These are phyloP conservation scores for Monilinia aucupariae DNA, from an alignment of 2,329 filamentous ascomycete species.

Conservation along the genomic window DNA sequence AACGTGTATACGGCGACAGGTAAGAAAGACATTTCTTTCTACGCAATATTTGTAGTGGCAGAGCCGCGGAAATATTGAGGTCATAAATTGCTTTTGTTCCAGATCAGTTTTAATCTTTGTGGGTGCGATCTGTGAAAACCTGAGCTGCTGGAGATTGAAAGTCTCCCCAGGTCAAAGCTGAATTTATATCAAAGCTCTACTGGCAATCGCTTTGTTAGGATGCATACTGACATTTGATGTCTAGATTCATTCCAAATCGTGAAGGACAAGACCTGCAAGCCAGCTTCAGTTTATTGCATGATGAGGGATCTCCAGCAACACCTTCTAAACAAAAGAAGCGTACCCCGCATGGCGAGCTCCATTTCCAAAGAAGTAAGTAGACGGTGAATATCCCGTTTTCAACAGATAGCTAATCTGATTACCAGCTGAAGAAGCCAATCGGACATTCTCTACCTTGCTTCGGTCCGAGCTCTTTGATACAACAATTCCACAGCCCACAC, in stretches of 20 bases:
- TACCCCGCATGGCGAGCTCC: slow-evolving; percentile 79
- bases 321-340: slow-evolving; percentile 81
- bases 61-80: neutral
- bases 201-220: neutral
- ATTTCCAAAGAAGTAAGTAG: slow-evolving; percentile 82
- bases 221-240: slow-evolving; percentile 24
- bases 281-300: slow-evolving; percentile 85
- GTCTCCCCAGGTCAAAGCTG: neutral
- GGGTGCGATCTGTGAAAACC: neutral
- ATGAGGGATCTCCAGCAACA: slow-evolving; percentile 88
- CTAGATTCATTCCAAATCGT: slow-evolving; percentile 89
- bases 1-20: slow-evolving; percentile 58
- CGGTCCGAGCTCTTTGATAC: slow-evolving; percentile 89
- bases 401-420: neutral
- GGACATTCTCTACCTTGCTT: slow-evolving; percentile 81
- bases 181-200: neutral
- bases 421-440: slow-evolving; percentile 87
- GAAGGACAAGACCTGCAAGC: slow-evolving; percentile 90
- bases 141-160: neutral
- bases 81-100: neutral
- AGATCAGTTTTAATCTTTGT: neutral
- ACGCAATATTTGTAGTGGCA: neutral
- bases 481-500: slow-evolving; percentile 75
- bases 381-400: neutral
- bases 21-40: slow-evolving; percentile 26